A percentile compares a stretch with the other conserved stretches of the same genome.
These are phyloP conservation scores for Gossypium sturtianum DNA, from an alignment of 345 rosid species.

Conservation along the genomic window DNA sequence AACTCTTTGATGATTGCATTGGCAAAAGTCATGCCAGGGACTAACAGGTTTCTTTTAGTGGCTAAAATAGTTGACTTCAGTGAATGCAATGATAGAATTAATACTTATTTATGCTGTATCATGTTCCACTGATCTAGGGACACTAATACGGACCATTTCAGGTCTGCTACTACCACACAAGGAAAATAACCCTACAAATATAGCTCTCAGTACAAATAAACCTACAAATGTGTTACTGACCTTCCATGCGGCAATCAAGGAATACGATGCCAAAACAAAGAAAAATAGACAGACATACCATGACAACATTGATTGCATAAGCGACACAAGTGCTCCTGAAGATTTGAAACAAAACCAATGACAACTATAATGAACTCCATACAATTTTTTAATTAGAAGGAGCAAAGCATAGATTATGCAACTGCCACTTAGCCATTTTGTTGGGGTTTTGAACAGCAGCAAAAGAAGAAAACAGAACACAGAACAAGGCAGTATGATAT, in stretches of 20 bases:
- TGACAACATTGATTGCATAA: constrained; percentile 69
- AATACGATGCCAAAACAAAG: not conserved
- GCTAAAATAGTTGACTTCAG: not conserved
- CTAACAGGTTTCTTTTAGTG: not conserved
- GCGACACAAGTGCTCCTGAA: constrained; percentile 83
- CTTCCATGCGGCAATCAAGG: not conserved
- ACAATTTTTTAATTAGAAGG: not conserved
- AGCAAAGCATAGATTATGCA: constrained; percentile 5
- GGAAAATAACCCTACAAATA: not conserved
- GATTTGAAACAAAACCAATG: constrained; percentile 21
- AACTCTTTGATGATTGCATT: not conserved
- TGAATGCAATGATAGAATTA: not conserved
- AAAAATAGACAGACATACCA: constrained; percentile 44
- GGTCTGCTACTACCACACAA: not conserved
- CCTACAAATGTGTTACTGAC: not conserved
- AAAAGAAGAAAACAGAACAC: too few relatives aligned
- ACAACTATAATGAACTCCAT: not conserved
- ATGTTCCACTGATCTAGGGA: not conserved
- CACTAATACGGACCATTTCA: not conserved
- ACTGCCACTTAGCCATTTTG: constrained; percentile 7
- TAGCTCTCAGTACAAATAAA: not conserved
- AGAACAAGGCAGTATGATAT: too few relatives aligned
- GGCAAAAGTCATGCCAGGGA: not conserved
- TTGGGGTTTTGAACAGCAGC: too few relatives aligned
- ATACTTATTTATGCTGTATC: not conserved